A percentile compares a stretch with the other conserved stretches of the same genome.
These are phyloP conservation scores for Globisporangium barbulae DNA, from an alignment of 352 stramenopile species.

Conservation along the genomic window DNA sequence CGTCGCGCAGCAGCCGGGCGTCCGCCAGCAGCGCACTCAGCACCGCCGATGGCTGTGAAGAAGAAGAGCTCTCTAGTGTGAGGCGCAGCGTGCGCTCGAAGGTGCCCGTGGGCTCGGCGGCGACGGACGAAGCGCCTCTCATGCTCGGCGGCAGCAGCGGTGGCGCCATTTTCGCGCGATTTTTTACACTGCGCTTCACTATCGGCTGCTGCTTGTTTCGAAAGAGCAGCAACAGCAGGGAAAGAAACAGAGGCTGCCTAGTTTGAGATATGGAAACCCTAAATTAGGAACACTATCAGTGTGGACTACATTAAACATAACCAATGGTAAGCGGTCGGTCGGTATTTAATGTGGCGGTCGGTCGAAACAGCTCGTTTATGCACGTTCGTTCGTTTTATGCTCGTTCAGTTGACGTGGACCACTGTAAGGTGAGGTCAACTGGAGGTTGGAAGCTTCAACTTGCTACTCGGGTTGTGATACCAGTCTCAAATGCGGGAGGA, in stretches of 20 bases:
- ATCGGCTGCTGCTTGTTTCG: background rate
- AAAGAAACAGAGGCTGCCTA: background rate
- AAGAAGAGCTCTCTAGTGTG: background rate
- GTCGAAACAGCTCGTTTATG: too few relatives aligned
- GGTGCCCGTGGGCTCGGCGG: background rate
- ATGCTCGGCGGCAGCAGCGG: background rate
- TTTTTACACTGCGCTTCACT: constrained; percentile 9
- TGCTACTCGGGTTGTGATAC: too few relatives aligned
- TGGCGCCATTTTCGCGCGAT: constrained; percentile 16
- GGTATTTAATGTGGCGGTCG: too few relatives aligned
- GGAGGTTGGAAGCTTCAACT: too few relatives aligned
- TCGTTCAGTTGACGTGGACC: too few relatives aligned
- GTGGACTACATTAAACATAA: background rate
- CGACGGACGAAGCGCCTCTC: background rate
- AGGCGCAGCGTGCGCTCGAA: constrained; percentile 8
- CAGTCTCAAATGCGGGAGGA: too few relatives aligned
- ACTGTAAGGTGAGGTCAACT: too few relatives aligned
- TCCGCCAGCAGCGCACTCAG: constrained; percentile 14
- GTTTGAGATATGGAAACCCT: background rate
- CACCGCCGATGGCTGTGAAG: background rate
- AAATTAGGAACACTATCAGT: background rate
- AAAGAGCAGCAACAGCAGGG: background rate
- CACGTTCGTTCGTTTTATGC: too few relatives aligned
- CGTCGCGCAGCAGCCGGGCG: constrained; percentile 24
- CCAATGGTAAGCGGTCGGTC: too few relatives aligned